Evolutionary conservation across 352 stramenopile genomes (phyloP), one percentile per base, ranked within the genome.

Genomic region (Phytopythium montanum): DNA sequence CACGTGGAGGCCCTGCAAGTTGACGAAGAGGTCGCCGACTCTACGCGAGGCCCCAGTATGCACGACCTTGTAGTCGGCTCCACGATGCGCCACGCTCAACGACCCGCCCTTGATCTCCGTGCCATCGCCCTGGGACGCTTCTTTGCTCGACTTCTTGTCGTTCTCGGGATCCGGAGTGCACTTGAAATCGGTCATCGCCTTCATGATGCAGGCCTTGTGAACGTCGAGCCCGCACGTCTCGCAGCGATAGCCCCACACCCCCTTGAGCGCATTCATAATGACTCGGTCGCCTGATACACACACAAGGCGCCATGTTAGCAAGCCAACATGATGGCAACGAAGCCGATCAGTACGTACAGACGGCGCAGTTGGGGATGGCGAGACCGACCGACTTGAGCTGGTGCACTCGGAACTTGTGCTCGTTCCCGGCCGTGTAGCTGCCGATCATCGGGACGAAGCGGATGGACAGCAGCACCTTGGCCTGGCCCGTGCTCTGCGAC

Each of bases 161-260:
- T 58, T 52, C n/a, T 76, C 44, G 9, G 62, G 54, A n/a, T 50
- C 25, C 9, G 50, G 45, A 26, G 70, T 83, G 59, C 85, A 95
- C 60, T 87, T 75, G 51, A 84, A 86, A 23, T 85, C 80, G 23
- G 78, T 82, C 62, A 88, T 91, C 49, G 85, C 86, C 52, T 92
- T 92, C 83, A 95, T 94, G 61, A 95, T 92, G 52, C 86, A 95
- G 3, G 61, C 66, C 64, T 95, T 95, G 60, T 95, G 86, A 0
- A 91, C 86, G 49, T 95, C 86, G 49, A 94, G 81, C 12, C 69
- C 71, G 61, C 86, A 95, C 0, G 81, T 66, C 54, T 95, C 86
- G 51, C 86, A 95, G 2, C 86, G 82, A 58, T 94, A 95, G 5
- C 86, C 86, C 82, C 82, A 92, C n/a, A 75, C 56, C 26, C 69